Base-by-base conservation (phyloP, 345 rosid genomes). In the Linum lewisii region DNA sequence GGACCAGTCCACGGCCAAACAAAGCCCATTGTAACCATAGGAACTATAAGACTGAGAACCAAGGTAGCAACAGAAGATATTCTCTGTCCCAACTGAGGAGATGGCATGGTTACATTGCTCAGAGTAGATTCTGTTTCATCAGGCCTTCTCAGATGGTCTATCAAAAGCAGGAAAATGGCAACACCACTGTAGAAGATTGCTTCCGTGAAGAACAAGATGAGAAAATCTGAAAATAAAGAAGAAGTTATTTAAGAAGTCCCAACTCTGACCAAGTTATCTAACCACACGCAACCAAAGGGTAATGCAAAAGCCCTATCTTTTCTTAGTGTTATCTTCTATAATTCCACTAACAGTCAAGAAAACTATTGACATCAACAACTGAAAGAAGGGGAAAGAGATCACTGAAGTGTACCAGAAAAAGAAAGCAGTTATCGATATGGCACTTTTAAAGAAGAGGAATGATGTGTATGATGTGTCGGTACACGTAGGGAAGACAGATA, bases 1-100 rank as follows among this genome's bases (percentile, higher is more conserved):
- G 97, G 99, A 22, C 99, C 96, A 1, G 99, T 93, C 99, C 99
- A 93, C 36, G 99, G 99, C 97, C 96, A 90, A 58, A 90, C 97
- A 21, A 89, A 85, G 57, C 97, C 99, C 99, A 93, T 93, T 25
- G 96, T 93, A 49, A 89, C 92, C 97, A 90, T 79, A 23, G 97
- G 96, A 70, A 85, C 81, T 66, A 83, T 78, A 68, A 93, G 95
- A 77, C 97, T 87, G 47, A 93, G 96, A n/a, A 81, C 96, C 60
- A 93, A 73, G 10, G 85, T 72, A 55, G 97, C 83, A 62, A 89
- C 96, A 55, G 91, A 87, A 64, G 97, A 87, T 64, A 93, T 82
- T 57, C 84, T 75, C 62, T 82, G 91, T 23, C 89, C 92, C 38
- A 90, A 65, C 54, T 80, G 84, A 57, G 82, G 69, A 70, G 79